phyloP scores from a whole-genome alignment of 352 stramenopile genomes.

The Phytophthora fragariaefolia region DNA sequence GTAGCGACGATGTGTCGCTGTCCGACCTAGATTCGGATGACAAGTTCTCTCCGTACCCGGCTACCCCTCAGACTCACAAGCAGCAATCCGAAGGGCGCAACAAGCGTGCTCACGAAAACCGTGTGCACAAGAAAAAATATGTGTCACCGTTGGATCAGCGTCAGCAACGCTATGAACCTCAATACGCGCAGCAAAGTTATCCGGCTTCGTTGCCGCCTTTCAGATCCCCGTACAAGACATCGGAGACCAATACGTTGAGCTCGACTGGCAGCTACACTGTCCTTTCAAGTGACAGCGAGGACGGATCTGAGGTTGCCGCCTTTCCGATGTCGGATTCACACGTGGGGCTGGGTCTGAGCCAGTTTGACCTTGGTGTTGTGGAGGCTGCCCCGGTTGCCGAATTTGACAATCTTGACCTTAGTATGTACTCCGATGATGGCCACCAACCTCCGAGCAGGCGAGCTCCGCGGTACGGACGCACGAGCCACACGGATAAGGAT shows the following conservation, averaged over 20 bases:
- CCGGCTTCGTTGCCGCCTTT: slow-evolving; percentile 29
- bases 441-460: slow-evolving; percentile 20
- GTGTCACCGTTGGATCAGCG: slow-evolving; percentile 34
- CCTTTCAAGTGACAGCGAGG: slow-evolving; percentile 41
- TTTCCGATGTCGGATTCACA: slow-evolving; percentile 23
- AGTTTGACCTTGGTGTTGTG: slow-evolving; percentile 45
- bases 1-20: slow-evolving; percentile 34
- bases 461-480: slow-evolving; percentile 40
- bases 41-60: slow-evolving; percentile 45
- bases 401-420: slow-evolving; percentile 32
- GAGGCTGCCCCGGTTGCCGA: slow-evolving; percentile 27
- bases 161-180: slow-evolving; percentile 24
- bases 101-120: slow-evolving; percentile 39
- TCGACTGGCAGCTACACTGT: slow-evolving; percentile 33
- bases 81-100: slow-evolving; percentile 46
- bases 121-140: slow-evolving; percentile 27
- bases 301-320: slow-evolving; percentile 24
- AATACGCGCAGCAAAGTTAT: slow-evolving; percentile 14
- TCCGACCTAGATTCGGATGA: slow-evolving; percentile 41
- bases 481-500: slow-evolving; percentile 47
- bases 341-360: slow-evolving; percentile 38
- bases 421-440: slow-evolving; percentile 36
- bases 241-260: slow-evolving; percentile 24
- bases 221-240: slow-evolving; percentile 33
- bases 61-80: slow-evolving; percentile 27